Conservation (phyloP, 2,329 filamentous ascomycete species). For the Talaromyces rugulosus region DNA sequence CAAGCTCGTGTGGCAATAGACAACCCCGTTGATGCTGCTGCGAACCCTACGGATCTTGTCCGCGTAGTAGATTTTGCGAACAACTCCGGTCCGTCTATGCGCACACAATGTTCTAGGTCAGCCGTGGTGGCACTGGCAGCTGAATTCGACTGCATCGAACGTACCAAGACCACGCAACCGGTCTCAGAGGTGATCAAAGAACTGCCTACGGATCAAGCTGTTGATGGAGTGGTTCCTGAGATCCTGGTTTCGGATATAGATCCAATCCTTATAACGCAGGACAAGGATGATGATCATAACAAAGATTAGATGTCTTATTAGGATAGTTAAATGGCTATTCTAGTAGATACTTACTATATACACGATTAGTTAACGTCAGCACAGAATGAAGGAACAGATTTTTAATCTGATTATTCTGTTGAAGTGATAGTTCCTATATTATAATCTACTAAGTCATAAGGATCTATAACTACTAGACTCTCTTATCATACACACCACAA, state of each 20-base stretch:
- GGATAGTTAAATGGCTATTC: not conserved
- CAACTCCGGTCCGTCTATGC: too few species aligned
- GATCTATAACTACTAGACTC: not conserved
- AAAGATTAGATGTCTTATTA: not conserved
- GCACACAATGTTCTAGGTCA: too few species aligned
- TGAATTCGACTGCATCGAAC: too few species aligned
- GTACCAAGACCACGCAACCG: too few species aligned
- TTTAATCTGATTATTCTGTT: not conserved
- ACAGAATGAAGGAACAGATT: not conserved
- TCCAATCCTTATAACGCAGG: not conserved
- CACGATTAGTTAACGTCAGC: not conserved
- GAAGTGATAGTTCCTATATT: too few species aligned
- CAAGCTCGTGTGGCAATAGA: too few species aligned
- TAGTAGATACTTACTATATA: not conserved
- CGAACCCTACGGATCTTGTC: too few species aligned
- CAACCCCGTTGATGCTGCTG: too few species aligned
- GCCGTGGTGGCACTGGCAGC: too few species aligned
- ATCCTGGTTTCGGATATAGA: not conserved
- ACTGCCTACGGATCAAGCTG: not conserved
- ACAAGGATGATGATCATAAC: not conserved
- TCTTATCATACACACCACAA: not conserved
- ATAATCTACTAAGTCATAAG: not conserved
- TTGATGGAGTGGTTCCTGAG: not conserved
- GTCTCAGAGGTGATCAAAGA: too few species aligned
- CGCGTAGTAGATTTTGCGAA: too few species aligned